Base-by-base conservation (phyloP, 371 early-diverging fungal genomes). In the Quaeritorhiza haematococci region DNA sequence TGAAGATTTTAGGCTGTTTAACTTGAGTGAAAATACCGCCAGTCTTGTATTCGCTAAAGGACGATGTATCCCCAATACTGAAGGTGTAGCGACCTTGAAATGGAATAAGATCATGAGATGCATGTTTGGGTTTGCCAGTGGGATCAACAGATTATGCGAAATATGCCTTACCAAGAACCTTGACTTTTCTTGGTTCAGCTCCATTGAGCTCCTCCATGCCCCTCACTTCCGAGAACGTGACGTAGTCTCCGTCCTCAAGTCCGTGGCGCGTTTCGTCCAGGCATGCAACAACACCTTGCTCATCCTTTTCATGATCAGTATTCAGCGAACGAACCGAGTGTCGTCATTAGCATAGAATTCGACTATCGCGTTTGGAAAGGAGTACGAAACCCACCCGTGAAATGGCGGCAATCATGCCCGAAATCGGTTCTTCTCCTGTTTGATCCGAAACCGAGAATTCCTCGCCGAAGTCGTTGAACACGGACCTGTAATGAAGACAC, bases 401-500 rank as follows among this genome's bases (percentile, higher is more conserved):
- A 34, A 99, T 83, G 55, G 82, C 88, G 26, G 98, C 95, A 56
- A 99, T 72, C 88, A 98, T 96, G 42, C 99, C 99, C 21, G 81
- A 79, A 27, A 92, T 73, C 15, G 96, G 89, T 56, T 89, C 87
- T 70, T 98, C 98, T 32, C 99, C 99, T 24, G 87, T 98, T 28
- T 87, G 77, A 74, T 99, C 99, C 21, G 76, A 72, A 23, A 97
- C 89, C 32, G 78, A 78, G 72, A 99, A 99, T 3, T 83, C 77
- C 10, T 79, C 67, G 44, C 98, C 97, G 79, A 99, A 99, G 72
- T 99, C 99, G 64, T 90, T 91, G 75, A 99, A 99, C 10, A 90
- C 79, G 64, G 82, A 80, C 28, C 70, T 59, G 43, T 28, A 19
- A 1, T 49, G 47, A 50, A n/a, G 47, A 7, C 55, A 63, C 32